Evolutionary conservation across 495 filamentous ascomycete species (phyloP), one percentile per base, ranked within the genome.

Genomic region (Aspergillus nidulans): DNA sequence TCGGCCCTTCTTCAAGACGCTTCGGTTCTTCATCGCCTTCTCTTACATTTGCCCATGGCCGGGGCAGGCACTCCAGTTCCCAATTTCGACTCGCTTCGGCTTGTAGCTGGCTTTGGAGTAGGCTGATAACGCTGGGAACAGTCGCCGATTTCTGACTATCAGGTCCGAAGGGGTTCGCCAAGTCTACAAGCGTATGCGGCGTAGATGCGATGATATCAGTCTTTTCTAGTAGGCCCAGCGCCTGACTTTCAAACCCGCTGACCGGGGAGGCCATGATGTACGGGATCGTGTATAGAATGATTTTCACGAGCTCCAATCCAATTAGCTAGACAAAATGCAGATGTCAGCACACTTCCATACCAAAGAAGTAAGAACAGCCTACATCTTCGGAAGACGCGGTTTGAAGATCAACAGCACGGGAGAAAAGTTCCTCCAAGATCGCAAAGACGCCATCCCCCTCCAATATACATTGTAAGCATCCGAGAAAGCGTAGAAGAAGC

Each of bases 301-400:
- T 89, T 70, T 97, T 97, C 65, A 95, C 90, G 41, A 99, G 80
- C 71, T 97, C 94, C 28, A 99, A 77, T 2, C 91, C 89, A 55
- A 81, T 65, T 36, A 79, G 67, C 77, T 80, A 48, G 42, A 44
- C 20, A 16, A 36, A 42, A 15, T 47, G 20, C 20, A 30, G 41
- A 49, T 26, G 57, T 75, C 55, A 75, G 66, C 50, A 36, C 20
- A 3, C 16, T 6, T 46, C 7, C 20, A 18, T 23, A 18, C 28
- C 34, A 28, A 9, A 20, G 2, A n/a, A 19, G 21, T 21, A 25
- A 24, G 16, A 15, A 1, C 47, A 10, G 76, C 88, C 78, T 66
- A 92, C 89, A 74, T 97, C 91, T 64, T 95, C 91, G 10, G 86
- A 90, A 56, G 88, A 91, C 2, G 89, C 87, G 20, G 89, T 94